Conservation (phyloP, 805 yeast species). For the Kuraishia hungarica region DNA sequence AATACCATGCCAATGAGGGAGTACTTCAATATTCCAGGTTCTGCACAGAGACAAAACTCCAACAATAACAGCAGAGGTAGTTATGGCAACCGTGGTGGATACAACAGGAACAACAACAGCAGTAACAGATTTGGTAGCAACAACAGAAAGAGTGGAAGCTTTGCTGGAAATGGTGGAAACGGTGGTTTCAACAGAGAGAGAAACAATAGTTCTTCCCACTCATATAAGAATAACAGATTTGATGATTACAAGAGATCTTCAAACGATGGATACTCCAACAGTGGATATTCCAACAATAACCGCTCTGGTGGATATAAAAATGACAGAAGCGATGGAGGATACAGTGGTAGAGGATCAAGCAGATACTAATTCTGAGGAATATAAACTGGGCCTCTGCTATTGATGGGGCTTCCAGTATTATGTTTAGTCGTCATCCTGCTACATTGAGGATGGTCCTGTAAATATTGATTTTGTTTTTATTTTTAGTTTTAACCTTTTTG, state of each 20-base stretch:
- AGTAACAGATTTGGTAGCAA: constrained; percentile 8
- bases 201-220: background rate
- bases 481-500: background rate
- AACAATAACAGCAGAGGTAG: constrained; percentile 6
- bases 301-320: background rate
- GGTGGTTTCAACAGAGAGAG: constrained; percentile 2
- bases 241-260: background rate
- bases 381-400: background rate
- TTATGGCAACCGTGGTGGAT: constrained; percentile 6
- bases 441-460: background rate
- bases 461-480: background rate
- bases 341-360: background rate
- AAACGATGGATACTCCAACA: background rate
- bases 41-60: constrained; percentile 10
- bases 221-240: background rate
- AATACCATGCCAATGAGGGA: constrained; percentile 15
- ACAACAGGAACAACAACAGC: constrained; percentile 4
- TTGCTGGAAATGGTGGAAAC: constrained; percentile 4
- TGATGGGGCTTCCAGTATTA: too few species aligned
- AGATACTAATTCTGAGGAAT: background rate
- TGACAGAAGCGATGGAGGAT: constrained; percentile 1
- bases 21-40: constrained; percentile 22
- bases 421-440: too few species aligned
- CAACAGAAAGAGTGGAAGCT: constrained; percentile 7
- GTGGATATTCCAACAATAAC: background rate